Conservation (phyloP, 257 asterid genomes). For the Mitragyna speciosa region DNA sequence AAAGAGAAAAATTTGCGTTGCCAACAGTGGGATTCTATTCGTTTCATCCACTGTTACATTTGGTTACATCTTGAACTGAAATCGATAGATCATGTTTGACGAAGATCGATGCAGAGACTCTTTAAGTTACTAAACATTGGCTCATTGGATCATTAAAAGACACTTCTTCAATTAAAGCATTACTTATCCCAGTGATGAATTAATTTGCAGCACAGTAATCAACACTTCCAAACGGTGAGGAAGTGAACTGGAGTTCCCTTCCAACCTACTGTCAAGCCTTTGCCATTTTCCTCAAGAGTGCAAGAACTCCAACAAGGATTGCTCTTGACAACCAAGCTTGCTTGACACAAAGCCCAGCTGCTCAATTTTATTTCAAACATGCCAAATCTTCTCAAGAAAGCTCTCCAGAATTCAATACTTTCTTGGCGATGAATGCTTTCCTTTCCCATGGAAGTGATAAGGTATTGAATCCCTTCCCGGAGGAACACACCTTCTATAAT, state of each 20-base stretch:
- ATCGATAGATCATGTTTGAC: background rate
- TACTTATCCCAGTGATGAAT: background rate
- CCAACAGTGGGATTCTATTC: background rate
- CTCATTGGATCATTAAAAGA: background rate
- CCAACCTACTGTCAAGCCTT: constrained; percentile 43
- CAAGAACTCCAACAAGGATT: constrained; percentile 33
- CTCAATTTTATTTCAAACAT: constrained; percentile 40
- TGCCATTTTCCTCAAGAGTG: constrained; percentile 37
- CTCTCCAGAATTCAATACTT: constrained; percentile 42
- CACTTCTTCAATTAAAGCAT: background rate
- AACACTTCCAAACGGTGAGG: constrained; percentile 47
- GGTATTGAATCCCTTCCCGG: constrained; percentile 15
- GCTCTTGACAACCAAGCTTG: constrained; percentile 28
- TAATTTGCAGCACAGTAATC: background rate
- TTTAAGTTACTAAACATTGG: background rate
- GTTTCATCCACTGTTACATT: background rate
- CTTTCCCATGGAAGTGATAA: constrained; percentile 20
- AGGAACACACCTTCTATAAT: constrained; percentile 28
- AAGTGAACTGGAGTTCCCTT: constrained; percentile 40
- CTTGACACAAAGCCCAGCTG: constrained; percentile 35
- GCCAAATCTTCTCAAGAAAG: constrained; percentile 19
- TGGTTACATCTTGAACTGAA: background rate
- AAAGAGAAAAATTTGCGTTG: background rate
- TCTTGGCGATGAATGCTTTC: constrained; percentile 23
- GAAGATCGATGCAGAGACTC: background rate